Evolutionary conservation across 306 rosid genomes (phyloP).

Genomic region (Pterocarpus macrocarpus): DNA sequence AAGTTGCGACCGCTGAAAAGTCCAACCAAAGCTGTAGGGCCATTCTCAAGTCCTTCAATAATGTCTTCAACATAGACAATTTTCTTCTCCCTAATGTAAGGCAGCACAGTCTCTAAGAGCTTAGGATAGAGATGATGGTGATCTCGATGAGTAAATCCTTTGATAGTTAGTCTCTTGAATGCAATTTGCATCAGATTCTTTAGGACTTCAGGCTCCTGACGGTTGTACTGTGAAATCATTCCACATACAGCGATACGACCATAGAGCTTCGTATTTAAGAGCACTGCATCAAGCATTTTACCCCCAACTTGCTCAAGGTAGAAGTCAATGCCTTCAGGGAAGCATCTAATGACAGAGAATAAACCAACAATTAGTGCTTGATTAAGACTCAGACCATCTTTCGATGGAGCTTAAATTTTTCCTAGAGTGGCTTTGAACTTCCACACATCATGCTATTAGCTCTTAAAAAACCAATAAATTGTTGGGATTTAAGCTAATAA

Average conservation of each 20-base stretch:
- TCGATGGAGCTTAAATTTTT: background rate
- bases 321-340: slow-evolving; percentile 50
- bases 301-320: slow-evolving; percentile 55
- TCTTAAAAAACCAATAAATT: too few species aligned
- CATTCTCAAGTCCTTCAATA: slow-evolving; percentile 53
- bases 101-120: slow-evolving; percentile 40
- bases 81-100: slow-evolving; percentile 49
- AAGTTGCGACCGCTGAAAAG: slow-evolving; percentile 48
- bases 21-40: slow-evolving; percentile 49
- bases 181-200: slow-evolving; percentile 42
- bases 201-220: slow-evolving; percentile 35
- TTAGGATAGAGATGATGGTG: slow-evolving; percentile 49
- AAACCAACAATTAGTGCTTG: background rate
- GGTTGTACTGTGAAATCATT: slow-evolving; percentile 57
- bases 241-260: slow-evolving; percentile 43
- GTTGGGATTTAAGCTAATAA: too few species aligned
- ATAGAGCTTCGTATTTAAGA: slow-evolving; percentile 41
- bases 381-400: background rate
- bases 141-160: slow-evolving; percentile 47
- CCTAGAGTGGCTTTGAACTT: too few species aligned
- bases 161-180: slow-evolving; percentile 44
- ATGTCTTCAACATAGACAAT: slow-evolving; percentile 52
- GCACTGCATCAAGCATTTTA: slow-evolving; percentile 53
- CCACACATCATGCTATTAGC: too few species aligned
- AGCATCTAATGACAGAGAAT: slow-evolving; percentile 34